Percentiles rank a stretch among this genome's conserved stretches.
Evolutionary conservation across 805 yeast genomes (phyloP).

Genomic region (Clavispora santaluciae): DNA sequence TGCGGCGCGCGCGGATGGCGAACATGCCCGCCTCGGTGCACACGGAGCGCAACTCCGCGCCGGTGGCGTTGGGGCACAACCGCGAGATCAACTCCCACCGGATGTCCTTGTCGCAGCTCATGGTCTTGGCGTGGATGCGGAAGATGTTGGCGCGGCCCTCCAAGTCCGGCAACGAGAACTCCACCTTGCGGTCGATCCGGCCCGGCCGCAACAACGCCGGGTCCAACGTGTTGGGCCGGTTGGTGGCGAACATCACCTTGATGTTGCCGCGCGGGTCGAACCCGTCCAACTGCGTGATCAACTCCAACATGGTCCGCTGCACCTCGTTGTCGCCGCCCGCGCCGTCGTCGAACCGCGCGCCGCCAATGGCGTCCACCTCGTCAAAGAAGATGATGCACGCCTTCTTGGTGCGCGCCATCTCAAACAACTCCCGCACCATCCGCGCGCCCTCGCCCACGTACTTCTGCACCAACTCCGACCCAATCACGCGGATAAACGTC

Average conservation of each 20-base stretch:
- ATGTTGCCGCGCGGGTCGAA: constrained; percentile 98
- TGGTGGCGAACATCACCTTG: constrained; percentile 99
- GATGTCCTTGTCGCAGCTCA: constrained; percentile 96
- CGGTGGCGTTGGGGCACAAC: constrained; percentile 96
- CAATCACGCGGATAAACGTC: constrained; percentile 95
- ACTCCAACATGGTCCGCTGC: constrained; percentile 97
- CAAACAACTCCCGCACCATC: constrained; percentile 97
- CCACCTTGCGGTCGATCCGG: constrained; percentile 97
- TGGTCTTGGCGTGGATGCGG: constrained; percentile 93
- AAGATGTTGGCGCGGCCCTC: constrained; percentile 98
- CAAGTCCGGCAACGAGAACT: constrained; percentile 90
- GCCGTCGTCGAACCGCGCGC: constrained; percentile 99
- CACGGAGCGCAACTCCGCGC: constrained; percentile 97
- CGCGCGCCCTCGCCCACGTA: constrained; percentile 99
- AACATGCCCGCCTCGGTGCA: constrained; percentile 99
- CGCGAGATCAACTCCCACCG: constrained; percentile 98
- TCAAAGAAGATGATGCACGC: constrained; percentile 98
- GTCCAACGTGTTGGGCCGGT: constrained; percentile 95
- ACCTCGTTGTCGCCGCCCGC: constrained; percentile 99
- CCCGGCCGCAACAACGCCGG: constrained; percentile 98
- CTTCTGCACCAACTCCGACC: constrained; percentile 96
- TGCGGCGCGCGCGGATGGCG: constrained; percentile 96
- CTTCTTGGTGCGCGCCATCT: constrained; percentile 97
- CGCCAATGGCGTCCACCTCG: constrained; percentile 98
- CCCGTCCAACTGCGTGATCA: constrained; percentile 96